These are phyloP conservation scores for Thelonectria rubi DNA, from an alignment of 2,329 filamentous ascomycete genomes.

Conservation along the genomic window DNA sequence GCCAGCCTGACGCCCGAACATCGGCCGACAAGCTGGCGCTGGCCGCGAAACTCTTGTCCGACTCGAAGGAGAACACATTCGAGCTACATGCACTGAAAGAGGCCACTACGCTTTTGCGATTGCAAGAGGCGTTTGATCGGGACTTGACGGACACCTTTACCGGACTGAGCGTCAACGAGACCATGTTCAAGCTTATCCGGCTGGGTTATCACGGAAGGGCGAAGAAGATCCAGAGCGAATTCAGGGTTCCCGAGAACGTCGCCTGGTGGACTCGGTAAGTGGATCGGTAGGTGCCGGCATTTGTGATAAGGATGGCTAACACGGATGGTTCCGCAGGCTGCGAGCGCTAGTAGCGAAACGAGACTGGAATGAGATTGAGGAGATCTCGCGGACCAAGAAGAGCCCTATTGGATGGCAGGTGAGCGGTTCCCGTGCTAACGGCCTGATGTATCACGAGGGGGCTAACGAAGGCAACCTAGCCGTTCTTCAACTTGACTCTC, in stretches of 20 bases:
- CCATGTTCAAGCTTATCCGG: constrained; percentile 86
- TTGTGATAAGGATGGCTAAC: constrained; percentile 32
- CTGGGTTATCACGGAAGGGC: constrained; percentile 85
- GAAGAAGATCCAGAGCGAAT: constrained; percentile 88
- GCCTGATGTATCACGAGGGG: background rate
- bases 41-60: constrained; percentile 81
- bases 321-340: constrained; percentile 60
- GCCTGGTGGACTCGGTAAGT: constrained; percentile 81
- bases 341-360: constrained; percentile 88
- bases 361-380: constrained; percentile 93
- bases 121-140: constrained; percentile 87
- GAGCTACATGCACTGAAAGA: constrained; percentile 83
- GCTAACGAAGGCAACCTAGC: constrained; percentile 56
- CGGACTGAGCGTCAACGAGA: constrained; percentile 89
- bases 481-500: constrained; percentile 90
- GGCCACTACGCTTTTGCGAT: constrained; percentile 78
- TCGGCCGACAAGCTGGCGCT: constrained; percentile 88
- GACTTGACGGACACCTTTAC: constrained; percentile 82
- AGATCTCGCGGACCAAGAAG: constrained; percentile 79
- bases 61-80: constrained; percentile 80
- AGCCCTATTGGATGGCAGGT: constrained; percentile 97
- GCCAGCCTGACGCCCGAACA: constrained; percentile 73
- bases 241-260: constrained; percentile 90
- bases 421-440: constrained; percentile 47
- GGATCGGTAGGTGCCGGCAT: constrained; percentile 18